Evolutionary conservation across 495 filamentous ascomycete species (phyloP).

Genomic region (Stereocaulon alpinum): DNA sequence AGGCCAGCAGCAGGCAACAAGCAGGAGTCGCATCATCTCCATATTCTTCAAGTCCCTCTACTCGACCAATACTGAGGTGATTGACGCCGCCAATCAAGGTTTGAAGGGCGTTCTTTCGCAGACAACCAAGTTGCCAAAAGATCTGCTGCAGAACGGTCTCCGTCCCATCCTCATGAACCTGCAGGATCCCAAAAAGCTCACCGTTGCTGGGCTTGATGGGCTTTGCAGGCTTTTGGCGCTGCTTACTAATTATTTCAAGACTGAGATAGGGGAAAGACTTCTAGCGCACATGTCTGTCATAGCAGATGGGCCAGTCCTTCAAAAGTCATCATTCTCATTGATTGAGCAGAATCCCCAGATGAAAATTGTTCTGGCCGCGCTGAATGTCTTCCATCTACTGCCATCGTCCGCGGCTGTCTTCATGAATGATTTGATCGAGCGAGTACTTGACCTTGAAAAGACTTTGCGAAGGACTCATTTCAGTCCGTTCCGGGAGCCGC

Average conservation of each 20-base stretch:
- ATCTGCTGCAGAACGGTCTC: conserved; percentile 86
- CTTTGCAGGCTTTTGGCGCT: conserved; percentile 79
- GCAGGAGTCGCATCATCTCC: conserved; percentile 73
- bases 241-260: conserved; percentile 97
- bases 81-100: conserved; percentile 85
- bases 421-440: conserved; percentile 78
- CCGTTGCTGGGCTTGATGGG: conserved; percentile 81
- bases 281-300: conserved; percentile 88
- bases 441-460: conserved; percentile 77
- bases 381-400: conserved; percentile 93
- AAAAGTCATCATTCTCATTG: conserved; percentile 85
- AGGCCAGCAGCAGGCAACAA: conserved; percentile 57
- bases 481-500: conserved; percentile 81
- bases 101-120: conserved; percentile 74
- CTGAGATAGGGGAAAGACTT: conserved; percentile 85
- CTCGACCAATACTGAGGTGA: conserved; percentile 79
- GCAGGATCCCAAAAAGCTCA: conserved; percentile 85
- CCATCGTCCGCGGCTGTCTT: conserved; percentile 82
- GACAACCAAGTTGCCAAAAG: conserved; percentile 87
- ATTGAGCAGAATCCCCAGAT: conserved; percentile 86
- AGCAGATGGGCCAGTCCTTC: conserved; percentile 66
- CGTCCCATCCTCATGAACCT: conserved; percentile 92
- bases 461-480: conserved; percentile 80
- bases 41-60: conserved; percentile 98
- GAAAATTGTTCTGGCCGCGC: conserved; percentile 84